Evolutionary conservation across 805 yeast genomes (phyloP).

Genomic region (Isabelozyma pseudorhagii): DNA sequence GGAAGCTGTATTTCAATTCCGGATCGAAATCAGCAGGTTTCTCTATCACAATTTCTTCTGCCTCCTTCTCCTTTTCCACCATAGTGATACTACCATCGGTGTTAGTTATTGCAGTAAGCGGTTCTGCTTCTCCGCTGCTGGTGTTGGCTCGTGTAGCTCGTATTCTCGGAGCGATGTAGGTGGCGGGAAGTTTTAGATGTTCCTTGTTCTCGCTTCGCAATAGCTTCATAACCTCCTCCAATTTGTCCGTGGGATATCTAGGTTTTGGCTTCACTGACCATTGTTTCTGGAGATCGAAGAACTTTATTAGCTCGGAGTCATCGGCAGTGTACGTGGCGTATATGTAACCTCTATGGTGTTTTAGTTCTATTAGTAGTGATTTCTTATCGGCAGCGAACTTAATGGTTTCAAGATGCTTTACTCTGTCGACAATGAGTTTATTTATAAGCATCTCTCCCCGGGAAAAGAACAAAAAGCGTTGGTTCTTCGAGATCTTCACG

Average conservation of each 20-base stretch:
- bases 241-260: conserved; percentile 4
- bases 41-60: conserved; percentile 11
- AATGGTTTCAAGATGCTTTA: conserved; percentile 6
- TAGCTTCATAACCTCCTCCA: conserved; percentile 1
- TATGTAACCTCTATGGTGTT: conserved; percentile 5
- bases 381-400: conserved; percentile 7
- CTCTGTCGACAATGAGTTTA: conserved; percentile 6
- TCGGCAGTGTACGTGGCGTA: conserved; percentile 6
- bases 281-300: conserved; percentile 4
- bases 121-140: neutral
- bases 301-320: conserved; percentile 7
- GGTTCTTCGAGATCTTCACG: conserved; percentile 1
- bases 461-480: conserved; percentile 5
- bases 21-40: conserved; percentile 42
- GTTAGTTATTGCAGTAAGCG: neutral
- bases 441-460: conserved; percentile 5
- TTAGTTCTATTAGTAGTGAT: conserved; percentile 7
- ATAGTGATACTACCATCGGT: neutral
- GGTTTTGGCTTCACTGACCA: conserved; percentile 4
- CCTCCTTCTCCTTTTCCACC: neutral
- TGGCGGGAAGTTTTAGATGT: neutral
- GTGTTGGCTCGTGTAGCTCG: neutral
- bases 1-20: conserved; percentile 48
- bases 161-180: neutral
- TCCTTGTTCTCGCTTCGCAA: neutral